A percentile compares a stretch with the other conserved stretches of the same genome.
These are phyloP conservation scores for Macrophomina phaseolina DNA, from an alignment of 2,329 filamentous ascomycete genomes.

Conservation along the genomic window DNA sequence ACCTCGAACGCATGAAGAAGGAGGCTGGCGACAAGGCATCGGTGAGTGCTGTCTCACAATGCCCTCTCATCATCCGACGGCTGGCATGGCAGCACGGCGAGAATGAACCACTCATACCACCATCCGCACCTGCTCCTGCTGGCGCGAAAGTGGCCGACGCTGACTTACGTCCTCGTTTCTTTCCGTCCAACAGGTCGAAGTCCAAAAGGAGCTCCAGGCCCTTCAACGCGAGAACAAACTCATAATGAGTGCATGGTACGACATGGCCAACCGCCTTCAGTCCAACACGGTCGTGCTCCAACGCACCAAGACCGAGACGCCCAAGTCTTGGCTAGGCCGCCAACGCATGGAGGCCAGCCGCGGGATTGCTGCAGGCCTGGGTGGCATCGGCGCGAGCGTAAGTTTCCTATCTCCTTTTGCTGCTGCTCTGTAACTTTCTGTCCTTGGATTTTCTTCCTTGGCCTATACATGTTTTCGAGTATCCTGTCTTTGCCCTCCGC, in stretches of 20 bases:
- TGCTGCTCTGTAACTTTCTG: neutral
- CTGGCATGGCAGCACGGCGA: conserved; percentile 23
- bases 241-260: conserved; percentile 86
- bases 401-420: neutral
- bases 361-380: conserved; percentile 23
- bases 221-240: conserved; percentile 78
- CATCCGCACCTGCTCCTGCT: conserved; percentile 16
- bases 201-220: conserved; percentile 63
- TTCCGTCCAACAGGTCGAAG: conserved; percentile 33
- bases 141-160: conserved; percentile 23
- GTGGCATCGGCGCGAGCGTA: conserved; percentile 26
- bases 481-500: neutral
- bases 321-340: conserved; percentile 84
- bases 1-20: conserved; percentile 42
- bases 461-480: neutral
- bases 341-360: conserved; percentile 59
- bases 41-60: conserved; percentile 34
- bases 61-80: conserved; percentile 22
- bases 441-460: neutral
- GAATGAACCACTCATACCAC: conserved; percentile 1
- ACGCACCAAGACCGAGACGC: conserved; percentile 70
- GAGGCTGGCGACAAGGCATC: conserved; percentile 44
- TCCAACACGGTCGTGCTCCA: conserved; percentile 83
- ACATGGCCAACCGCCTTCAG: conserved; percentile 77
- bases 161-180: conserved; percentile 22